Percentiles rank a stretch among this genome's conserved stretches.
Evolutionary conservation across 2,329 filamentous ascomycete species (phyloP).

Genomic region (Dothidotthia symphoricarpi): DNA sequence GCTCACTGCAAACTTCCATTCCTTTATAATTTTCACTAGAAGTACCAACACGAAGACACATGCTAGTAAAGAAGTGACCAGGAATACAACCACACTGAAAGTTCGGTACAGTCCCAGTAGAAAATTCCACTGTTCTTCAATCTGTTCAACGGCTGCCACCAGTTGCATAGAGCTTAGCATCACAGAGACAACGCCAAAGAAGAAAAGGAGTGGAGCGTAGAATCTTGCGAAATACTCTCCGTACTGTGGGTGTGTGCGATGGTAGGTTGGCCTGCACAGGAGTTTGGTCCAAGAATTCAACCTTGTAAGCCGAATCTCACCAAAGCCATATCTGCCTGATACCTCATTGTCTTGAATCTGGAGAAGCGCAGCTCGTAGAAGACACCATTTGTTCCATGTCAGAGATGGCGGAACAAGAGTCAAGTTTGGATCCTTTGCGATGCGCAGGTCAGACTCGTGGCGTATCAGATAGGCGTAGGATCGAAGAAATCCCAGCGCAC

Average conservation of each 20-base stretch:
- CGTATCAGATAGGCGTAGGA: slow-evolving; percentile 46
- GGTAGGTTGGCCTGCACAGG: slow-evolving; percentile 22
- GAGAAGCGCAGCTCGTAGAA: slow-evolving; percentile 8
- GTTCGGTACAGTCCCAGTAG: no score
- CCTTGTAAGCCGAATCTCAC: slow-evolving; percentile 47
- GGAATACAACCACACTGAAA: no score
- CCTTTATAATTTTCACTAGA: no score
- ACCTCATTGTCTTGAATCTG: slow-evolving; percentile 34
- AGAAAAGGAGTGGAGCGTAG: slow-evolving; percentile 19
- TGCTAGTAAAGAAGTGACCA: no score
- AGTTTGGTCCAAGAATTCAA: slow-evolving; percentile 48
- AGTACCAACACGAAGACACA: no score
- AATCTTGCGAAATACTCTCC: slow-evolving; percentile 17
- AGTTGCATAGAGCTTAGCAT: slow-evolving; percentile 26
- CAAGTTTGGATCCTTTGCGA: slow-evolving; percentile 25
- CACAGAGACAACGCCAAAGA: slow-evolving; percentile 17
- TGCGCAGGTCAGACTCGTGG: slow-evolving; percentile 42
- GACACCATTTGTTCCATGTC: slow-evolving; percentile 21
- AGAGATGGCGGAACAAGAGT: slow-evolving; percentile 22
- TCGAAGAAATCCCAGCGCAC: slow-evolving; percentile 39
- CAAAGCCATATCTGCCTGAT: slow-evolving; percentile 45
- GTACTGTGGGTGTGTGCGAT: slow-evolving; percentile 37
- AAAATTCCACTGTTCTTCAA: no score
- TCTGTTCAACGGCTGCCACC: slow-evolving; percentile 15
- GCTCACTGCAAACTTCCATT: no score